Conservation (phyloP, 2,329 filamentous ascomycete genomes). For the Didymella arachidicola region DNA sequence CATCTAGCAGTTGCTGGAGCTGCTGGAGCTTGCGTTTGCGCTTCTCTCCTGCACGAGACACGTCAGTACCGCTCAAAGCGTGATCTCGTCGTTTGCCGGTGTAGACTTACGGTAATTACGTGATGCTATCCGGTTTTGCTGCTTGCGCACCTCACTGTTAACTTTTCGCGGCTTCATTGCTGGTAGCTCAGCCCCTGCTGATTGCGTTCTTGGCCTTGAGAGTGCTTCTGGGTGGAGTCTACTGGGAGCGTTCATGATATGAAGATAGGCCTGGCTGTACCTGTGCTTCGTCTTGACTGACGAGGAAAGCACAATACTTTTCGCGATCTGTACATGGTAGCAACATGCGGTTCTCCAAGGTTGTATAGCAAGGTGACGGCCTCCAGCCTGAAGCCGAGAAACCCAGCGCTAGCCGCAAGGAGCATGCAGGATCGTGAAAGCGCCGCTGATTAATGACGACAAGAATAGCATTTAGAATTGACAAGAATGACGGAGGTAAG, state of each 20-base stretch:
- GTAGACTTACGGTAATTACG: conserved; percentile 46
- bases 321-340: conserved; percentile 17
- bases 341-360: conserved; percentile 24
- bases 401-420: conserved; percentile 26
- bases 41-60: conserved; percentile 40
- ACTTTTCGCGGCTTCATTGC: conserved; percentile 42
- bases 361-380: conserved; percentile 25
- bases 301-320: background rate
- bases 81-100: background rate
- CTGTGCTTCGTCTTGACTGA: background rate
- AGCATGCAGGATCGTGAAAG: conserved; percentile 26
- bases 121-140: conserved; percentile 50
- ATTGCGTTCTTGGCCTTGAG: conserved; percentile 15
- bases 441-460: conserved; percentile 40
- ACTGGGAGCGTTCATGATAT: conserved; percentile 29
- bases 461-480: conserved; percentile 35
- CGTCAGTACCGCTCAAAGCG: background rate
- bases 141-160: conserved; percentile 49
- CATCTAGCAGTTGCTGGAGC: conserved; percentile 45
- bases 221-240: conserved; percentile 19
- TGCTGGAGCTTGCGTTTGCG: conserved; percentile 49
- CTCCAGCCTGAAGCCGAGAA: conserved; percentile 22
- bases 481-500: conserved; percentile 27
- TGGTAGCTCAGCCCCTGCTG: conserved; percentile 20
- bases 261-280: background rate